phyloP scores from a whole-genome alignment of 164 flowering plant species.

The Nelumbo lutea region DNA sequence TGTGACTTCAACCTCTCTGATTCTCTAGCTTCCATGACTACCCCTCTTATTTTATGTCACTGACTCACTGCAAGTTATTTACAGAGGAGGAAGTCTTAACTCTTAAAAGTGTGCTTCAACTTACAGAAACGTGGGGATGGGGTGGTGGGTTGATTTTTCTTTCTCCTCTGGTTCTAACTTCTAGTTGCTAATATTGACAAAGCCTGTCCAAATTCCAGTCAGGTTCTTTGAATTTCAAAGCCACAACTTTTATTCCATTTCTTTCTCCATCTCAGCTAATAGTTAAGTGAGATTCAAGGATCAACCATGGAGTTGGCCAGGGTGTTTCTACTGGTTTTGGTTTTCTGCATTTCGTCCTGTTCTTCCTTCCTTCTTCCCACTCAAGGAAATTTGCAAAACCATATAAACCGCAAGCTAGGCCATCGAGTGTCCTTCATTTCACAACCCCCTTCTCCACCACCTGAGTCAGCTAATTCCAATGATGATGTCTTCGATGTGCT shows the following conservation, averaged over 20 bases:
- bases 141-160: constrained; percentile 10
- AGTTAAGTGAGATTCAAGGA: not conserved
- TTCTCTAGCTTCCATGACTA: constrained; percentile 9
- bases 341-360: constrained; percentile 12
- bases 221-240: constrained; percentile 16
- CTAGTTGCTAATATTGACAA: constrained; percentile 19
- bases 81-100: constrained; percentile 4
- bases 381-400: constrained; percentile 21
- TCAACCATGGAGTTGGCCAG: constrained; percentile 11
- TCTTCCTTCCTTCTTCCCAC: not conserved
- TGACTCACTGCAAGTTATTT: constrained; percentile 14
- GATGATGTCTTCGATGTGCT: constrained; percentile 41
- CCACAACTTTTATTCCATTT: constrained; percentile 3
- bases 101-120: constrained; percentile 1
- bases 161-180: not conserved
- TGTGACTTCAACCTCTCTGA: constrained; percentile 19
- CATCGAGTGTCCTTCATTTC: constrained; percentile 20
- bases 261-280: not conserved
- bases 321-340: not conserved
- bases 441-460: constrained; percentile 25
- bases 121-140: constrained; percentile 13
- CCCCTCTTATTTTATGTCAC: not conserved
- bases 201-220: constrained; percentile 14
- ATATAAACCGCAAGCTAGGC: constrained; percentile 19
- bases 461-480: constrained; percentile 16